phyloP scores from a whole-genome alignment of 2,329 filamentous ascomycete species.

The Colletotrichum sojae region DNA sequence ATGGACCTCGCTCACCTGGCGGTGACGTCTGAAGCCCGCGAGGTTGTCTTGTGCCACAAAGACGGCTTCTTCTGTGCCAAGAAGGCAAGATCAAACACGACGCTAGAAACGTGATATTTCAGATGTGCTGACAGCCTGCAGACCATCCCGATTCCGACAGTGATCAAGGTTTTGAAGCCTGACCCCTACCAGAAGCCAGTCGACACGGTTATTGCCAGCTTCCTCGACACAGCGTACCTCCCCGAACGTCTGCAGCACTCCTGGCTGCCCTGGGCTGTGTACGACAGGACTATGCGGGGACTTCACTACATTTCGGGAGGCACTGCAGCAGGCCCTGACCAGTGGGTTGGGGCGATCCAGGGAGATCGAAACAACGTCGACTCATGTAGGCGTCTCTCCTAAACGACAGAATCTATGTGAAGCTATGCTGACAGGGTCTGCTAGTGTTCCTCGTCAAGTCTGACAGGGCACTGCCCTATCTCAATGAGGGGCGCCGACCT shows the following conservation, averaged over 20 bases:
- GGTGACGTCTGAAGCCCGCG: constrained; percentile 57
- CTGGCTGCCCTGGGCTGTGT: constrained; percentile 59
- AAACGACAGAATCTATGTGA: no score
- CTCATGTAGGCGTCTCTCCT: constrained; percentile 43
- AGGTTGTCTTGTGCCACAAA: constrained; percentile 60
- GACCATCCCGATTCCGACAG: constrained; percentile 23
- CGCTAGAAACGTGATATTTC: not conserved
- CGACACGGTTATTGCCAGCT: constrained; percentile 61
- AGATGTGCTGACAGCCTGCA: constrained; percentile 1
- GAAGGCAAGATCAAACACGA: constrained; percentile 50
- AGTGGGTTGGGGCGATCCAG: constrained; percentile 63
- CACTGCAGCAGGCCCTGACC: constrained; percentile 60
- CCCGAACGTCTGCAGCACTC: constrained; percentile 62
- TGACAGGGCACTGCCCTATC: constrained; percentile 58
- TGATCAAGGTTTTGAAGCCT: constrained; percentile 23
- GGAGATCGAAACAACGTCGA: constrained; percentile 53
- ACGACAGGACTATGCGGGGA: constrained; percentile 60
- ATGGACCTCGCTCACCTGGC: constrained; percentile 62
- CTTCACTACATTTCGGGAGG: constrained; percentile 61
- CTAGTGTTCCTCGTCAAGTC: constrained; percentile 62
- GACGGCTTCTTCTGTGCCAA: constrained; percentile 62
- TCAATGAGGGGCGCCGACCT: constrained; percentile 54
- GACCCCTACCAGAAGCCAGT: constrained; percentile 56
- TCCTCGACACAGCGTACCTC: constrained; percentile 67
- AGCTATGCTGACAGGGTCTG: no score